These are phyloP conservation scores for Spergularia azorica DNA, from an alignment of 179 eudicot species.

Conservation along the genomic window DNA sequence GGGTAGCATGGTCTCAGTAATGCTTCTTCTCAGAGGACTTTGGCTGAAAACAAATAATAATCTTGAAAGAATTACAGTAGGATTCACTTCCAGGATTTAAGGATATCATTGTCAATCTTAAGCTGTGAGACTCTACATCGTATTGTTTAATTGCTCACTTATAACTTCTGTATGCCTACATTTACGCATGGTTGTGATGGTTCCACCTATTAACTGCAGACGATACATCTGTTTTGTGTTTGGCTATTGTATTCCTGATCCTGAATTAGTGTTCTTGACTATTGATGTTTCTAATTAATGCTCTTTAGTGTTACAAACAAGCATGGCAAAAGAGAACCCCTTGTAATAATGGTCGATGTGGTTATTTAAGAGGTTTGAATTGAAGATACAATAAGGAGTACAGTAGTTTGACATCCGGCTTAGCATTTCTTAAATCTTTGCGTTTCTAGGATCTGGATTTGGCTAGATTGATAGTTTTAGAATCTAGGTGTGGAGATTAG, in stretches of 20 bases:
- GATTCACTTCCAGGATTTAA: too few relatives aligned
- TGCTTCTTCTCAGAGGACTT: too few relatives aligned
- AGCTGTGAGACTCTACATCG: too few relatives aligned
- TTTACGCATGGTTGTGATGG: not conserved
- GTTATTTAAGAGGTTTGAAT: constrained; percentile 1
- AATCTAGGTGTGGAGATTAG: too few relatives aligned
- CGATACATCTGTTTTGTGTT: not conserved
- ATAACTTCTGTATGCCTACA: not conserved
- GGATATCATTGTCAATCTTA: too few relatives aligned
- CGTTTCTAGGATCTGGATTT: too few relatives aligned
- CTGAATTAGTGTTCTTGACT: constrained; percentile 24
- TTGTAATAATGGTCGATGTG: not conserved
- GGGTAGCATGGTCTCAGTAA: too few relatives aligned
- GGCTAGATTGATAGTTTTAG: too few relatives aligned
- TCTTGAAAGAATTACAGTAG: too few relatives aligned
- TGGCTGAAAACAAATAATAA: too few relatives aligned
- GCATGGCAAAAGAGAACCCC: not conserved
- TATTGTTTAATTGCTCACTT: too few relatives aligned
- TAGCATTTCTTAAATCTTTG: not conserved
- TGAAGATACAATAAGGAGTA: not conserved
- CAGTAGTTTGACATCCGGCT: not conserved
- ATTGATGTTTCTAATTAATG: not conserved
- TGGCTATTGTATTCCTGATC: constrained; percentile 2
- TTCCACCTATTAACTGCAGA: not conserved
- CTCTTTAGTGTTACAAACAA: not conserved